Base-by-base conservation (phyloP, 2,329 filamentous ascomycete genomes). In the Didymella lethalis region DNA sequence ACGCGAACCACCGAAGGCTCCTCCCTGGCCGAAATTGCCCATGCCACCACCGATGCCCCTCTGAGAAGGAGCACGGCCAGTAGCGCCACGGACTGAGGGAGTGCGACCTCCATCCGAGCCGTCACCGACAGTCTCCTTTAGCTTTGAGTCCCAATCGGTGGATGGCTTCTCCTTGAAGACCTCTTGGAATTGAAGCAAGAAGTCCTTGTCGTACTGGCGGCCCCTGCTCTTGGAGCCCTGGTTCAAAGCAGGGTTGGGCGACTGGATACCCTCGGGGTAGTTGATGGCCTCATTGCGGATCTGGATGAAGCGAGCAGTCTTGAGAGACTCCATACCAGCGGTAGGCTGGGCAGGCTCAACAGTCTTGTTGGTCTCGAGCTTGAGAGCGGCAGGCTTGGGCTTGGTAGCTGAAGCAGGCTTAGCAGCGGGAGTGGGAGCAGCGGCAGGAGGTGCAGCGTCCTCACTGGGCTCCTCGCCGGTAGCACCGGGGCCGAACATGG, bases 101-200 rank as follows among this genome's bases (percentile, higher is more conserved):
- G 76, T 85, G 4, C 78, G 90, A 82, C 79, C 91, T 80, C 87
- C 38, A 20, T 86, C 82, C 59, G 86, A 85, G 57, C 90, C 88
- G 65, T 97, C 93, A 57, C 94, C 94, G 66, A 99, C 78, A 82
- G 90, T 84, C 80, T 90, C 89, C 85, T 94, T 85, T 62, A 99
- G 88, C 73, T 95, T 93, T 65, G 89, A 85, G 74, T 96, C 91
- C 87, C 97, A 99, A 74, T 98, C 94, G 43, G 93, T 79, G 0
- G 93, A 96, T 14, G 95, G 95, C 81, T 97, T 96, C 83, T 99
- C 95, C 63, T 92, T 96, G 81, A 97, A 99, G 20, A 97, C 92
- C 69, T 87, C 87, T 81, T 97, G 92, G 84, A 99, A 99, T 75
- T 99, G 95, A 29, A 99, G 84, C 80, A 99, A 82, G 83, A 99